A percentile compares a stretch with the other conserved stretches of the same genome.
These are phyloP conservation scores for Rhodotorula sphaerocarpa DNA, from an alignment of 768 basidiomycete genomes.

Conservation along the genomic window DNA sequence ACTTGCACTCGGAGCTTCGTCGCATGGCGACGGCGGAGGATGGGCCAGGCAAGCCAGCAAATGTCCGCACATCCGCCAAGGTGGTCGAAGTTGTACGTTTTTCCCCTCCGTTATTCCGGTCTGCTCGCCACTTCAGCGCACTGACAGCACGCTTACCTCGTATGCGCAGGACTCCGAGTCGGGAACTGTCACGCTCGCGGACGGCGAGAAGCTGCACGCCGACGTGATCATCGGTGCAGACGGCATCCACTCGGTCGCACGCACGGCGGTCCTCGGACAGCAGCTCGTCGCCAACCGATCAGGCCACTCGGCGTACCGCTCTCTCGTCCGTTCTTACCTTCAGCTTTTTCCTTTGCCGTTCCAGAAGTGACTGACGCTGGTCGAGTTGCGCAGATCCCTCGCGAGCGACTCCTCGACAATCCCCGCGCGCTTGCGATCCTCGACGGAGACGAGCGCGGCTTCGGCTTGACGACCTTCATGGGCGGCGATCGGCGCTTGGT, in stretches of 20 bases:
- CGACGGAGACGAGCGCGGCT: constrained; percentile 17
- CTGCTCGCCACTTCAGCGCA: background rate
- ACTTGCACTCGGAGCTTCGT: constrained; percentile 25
- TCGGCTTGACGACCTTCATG: background rate
- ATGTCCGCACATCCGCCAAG: constrained; percentile 13
- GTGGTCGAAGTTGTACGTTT: constrained; percentile 10
- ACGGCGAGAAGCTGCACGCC: constrained; percentile 17
- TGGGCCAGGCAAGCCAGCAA: background rate
- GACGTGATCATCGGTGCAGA: constrained; percentile 38
- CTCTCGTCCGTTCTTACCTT: constrained; percentile 16
- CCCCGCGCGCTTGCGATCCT: constrained; percentile 13
- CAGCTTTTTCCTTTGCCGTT: background rate
- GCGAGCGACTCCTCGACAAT: constrained; percentile 5
- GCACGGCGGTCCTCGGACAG: constrained; percentile 24
- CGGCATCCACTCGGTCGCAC: constrained; percentile 32
- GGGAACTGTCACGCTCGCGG: background rate
- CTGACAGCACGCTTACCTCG: too few species aligned
- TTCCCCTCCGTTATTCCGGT: background rate
- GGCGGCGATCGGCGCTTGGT: constrained; percentile 3
- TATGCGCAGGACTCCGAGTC: background rate
- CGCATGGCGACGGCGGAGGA: constrained; percentile 11
- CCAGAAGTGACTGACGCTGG: constrained; percentile 2
- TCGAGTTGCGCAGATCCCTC: constrained; percentile 8
- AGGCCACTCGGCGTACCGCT: constrained; percentile 37
- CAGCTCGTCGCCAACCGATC: constrained; percentile 28